These are phyloP conservation scores for Penicillium crystallinum DNA, from an alignment of 495 filamentous ascomycete genomes.

Conservation along the genomic window DNA sequence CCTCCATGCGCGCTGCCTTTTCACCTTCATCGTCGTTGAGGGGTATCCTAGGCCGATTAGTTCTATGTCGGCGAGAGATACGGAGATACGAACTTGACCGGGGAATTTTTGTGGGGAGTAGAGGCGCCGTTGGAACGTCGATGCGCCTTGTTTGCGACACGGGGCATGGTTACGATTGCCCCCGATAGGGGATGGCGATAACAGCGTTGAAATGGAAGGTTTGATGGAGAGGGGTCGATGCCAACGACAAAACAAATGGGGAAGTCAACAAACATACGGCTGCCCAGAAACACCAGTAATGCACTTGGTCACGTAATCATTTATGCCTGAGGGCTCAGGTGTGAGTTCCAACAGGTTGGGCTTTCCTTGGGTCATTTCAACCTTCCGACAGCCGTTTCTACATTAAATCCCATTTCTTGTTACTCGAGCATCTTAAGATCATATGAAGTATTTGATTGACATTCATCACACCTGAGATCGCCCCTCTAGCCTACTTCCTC, in stretches of 20 bases:
- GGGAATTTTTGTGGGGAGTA: slow-evolving; percentile 58
- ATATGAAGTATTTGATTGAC: no score
- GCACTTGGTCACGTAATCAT: slow-evolving; percentile 18
- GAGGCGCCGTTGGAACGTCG: slow-evolving; percentile 48
- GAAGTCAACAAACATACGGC: slow-evolving; percentile 39
- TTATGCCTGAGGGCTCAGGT: slow-evolving; percentile 5
- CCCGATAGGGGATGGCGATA: slow-evolving; percentile 24
- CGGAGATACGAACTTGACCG: slow-evolving; percentile 55
- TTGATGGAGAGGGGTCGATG: slow-evolving; percentile 8
- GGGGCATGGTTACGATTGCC: slow-evolving; percentile 58
- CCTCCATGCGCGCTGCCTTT: slow-evolving; percentile 82
- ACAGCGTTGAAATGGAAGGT: slow-evolving; percentile 2
- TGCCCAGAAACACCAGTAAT: slow-evolving; percentile 5
- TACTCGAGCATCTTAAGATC: not conserved
- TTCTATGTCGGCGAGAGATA: slow-evolving; percentile 4
- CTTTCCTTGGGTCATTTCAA: not conserved
- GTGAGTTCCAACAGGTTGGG: not conserved
- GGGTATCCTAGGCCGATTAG: slow-evolving; percentile 56
- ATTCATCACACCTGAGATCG: not conserved
- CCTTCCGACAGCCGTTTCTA: not conserved
- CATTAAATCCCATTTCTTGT: not conserved
- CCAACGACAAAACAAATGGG: slow-evolving; percentile 20
- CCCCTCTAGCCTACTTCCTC: not conserved
- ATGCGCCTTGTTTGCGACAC: slow-evolving; percentile 56
- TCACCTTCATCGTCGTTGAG: slow-evolving; percentile 94